Evolutionary conservation across 1,284 basidiomycete genomes (phyloP), one percentile per base, ranked within the genome.

Genomic region (Blastosporella zonata): DNA sequence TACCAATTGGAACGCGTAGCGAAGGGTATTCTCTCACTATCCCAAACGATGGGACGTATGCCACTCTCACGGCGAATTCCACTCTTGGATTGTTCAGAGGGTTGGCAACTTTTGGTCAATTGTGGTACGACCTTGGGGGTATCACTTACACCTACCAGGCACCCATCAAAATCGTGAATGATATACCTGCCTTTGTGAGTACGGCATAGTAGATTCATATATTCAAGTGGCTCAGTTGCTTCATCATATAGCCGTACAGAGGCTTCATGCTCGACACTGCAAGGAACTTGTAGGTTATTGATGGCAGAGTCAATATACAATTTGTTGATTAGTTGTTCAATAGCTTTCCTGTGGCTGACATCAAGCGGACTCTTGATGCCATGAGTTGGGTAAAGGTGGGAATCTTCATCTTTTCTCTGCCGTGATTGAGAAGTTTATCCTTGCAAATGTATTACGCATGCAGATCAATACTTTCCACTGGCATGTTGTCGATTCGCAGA

Each of bases 321-420:
- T n/a, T 33, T 25, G 35, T 41, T 27, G 33, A 23, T 31, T 20
- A 44, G n/a, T n/a, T 33, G 28, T 23, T 27, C 21, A 41, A 46
- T 27, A 87, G 86, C 62, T 89, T 84, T 68, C 77, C 86, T 0
- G 73, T 86, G 6, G 41, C 62, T 0, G 83, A 87, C 57, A 79
- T 94, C 60, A 75, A 84, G 49, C 78, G 84, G 25, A 87, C 85
- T 6, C 65, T 97, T 15, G 87, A 93, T 56, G 83, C 87, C 1
- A 93, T 94, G 91, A 84, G 84, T 52, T 83, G 81, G 78, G 87
- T 88, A 56, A 97, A 97, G 73, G 82, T n/a, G n/a, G n/a, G n/a
- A n/a, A n/a, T n/a, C n/a, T n/a, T 90, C 45, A 62, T 72, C 43
- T 17, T 42, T 3, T 5, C 25, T 15, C 18, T n/a, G 15, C 20